Conservation (phyloP, 148 eudicot genomes). For the Polygonum maritimum region DNA sequence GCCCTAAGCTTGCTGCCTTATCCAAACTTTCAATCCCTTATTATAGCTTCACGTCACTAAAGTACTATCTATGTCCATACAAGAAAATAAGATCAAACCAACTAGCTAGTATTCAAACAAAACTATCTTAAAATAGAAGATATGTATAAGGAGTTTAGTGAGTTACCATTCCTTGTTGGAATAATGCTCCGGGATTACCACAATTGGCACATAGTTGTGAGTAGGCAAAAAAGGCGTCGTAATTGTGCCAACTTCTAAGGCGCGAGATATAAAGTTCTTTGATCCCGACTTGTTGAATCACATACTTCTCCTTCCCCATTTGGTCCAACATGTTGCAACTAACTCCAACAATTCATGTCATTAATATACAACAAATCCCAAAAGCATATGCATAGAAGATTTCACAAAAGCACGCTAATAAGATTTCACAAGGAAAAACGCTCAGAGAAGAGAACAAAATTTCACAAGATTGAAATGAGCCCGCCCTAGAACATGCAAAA, state of each 20-base stretch:
- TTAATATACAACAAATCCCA: background rate
- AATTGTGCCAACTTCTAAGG: background rate
- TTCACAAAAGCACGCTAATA: no score
- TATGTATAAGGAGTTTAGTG: background rate
- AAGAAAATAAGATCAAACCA: background rate
- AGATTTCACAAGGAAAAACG: no score
- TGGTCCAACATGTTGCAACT: background rate
- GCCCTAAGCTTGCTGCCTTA: background rate
- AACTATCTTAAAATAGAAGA: background rate
- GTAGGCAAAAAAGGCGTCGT: background rate
- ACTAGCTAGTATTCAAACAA: background rate
- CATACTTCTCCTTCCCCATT: background rate
- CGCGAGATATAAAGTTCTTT: background rate
- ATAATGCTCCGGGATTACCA: background rate
- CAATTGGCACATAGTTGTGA: background rate
- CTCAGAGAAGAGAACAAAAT: no score
- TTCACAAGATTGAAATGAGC: no score
- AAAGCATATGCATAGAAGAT: background rate
- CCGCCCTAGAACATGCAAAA: no score
- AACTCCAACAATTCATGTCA: background rate
- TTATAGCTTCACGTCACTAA: background rate
- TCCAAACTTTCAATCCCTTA: background rate
- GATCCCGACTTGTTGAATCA: background rate
- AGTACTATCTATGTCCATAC: background rate
- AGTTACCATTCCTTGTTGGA: background rate